Conservation (phyloP, 2,329 filamentous ascomycete species). For the Trichoderma lentiforme region DNA sequence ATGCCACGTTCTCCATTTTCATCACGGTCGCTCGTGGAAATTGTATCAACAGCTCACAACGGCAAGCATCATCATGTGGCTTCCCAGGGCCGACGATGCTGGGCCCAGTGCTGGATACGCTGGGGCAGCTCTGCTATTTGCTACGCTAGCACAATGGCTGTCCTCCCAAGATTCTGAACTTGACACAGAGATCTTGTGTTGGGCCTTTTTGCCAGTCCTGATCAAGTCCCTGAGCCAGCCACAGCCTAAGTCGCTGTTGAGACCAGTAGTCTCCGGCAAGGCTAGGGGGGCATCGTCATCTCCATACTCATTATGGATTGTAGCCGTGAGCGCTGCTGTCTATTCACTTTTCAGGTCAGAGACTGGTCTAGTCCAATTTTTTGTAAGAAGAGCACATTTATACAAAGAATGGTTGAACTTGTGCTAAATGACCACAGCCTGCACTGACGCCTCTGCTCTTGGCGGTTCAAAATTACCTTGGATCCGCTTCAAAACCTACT, state of each 20-base stretch:
- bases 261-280: not conserved
- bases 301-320: slow-evolving; percentile 12
- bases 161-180: slow-evolving; percentile 4
- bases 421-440: slow-evolving; percentile 21
- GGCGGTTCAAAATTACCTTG: slow-evolving; percentile 7
- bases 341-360: slow-evolving; percentile 23
- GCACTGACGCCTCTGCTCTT: slow-evolving; percentile 26
- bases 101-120: not conserved
- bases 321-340: slow-evolving; percentile 9
- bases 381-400: slow-evolving; percentile 15
- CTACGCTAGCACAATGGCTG: not conserved
- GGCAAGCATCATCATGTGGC: slow-evolving; percentile 1
- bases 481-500: not conserved
- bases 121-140: slow-evolving; percentile 5
- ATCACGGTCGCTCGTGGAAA: not conserved
- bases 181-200: slow-evolving; percentile 2
- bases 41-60: not conserved
- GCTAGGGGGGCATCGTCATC: not conserved
- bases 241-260: not conserved
- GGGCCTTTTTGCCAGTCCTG: not conserved
- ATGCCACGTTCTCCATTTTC: not conserved
- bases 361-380: slow-evolving; percentile 13
- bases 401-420: rapidly evolving
- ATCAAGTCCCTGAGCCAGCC: not conserved
- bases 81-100: not conserved